Base-by-base conservation (phyloP, 2,329 filamentous ascomycete genomes). In the Cladosporium sp. region DNA sequence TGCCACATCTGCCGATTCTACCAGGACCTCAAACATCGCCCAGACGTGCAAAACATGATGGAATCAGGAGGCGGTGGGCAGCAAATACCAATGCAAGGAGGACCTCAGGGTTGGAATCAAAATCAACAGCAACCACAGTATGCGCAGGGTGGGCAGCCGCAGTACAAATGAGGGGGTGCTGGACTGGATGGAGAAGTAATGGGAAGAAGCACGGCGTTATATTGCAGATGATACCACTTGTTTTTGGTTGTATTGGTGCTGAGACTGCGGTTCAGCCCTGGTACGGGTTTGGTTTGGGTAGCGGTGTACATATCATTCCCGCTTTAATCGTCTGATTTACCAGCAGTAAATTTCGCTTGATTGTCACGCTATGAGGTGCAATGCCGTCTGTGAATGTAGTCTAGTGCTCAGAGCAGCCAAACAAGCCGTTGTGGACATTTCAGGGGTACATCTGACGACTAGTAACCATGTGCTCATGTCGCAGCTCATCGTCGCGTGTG, bases 1-100 rank as follows among this genome's bases (percentile, higher is more conserved):
- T 93, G 89, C 77, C 81, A 85, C 68, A 85, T 92, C 72, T 93
- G 89, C 81, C 85, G 87, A 71, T 92, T 90, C 71, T 82, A 84
- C 63, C 88, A 92, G 71, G 78, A 80, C 63, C 72, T 80, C 64
- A 76, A 76, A 68, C 77, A 70, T 51, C 66, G 72, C 43, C 72
- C 72, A 8, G 73, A 74, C 58, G 73, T 74, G 11, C 67, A 73
- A 58, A 66, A 70, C 45, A 69, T 71, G 62, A 72, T 71, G 70
- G 58, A 70, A 17, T 62, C 62, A 55, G 65, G 65, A 47, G 65
- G 63, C 36, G 61, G 59, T 57, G 59, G 52, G 15, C 66, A 65
- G 51, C 59, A 55, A 36, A 72, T 73, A 61, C 70, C 70, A 34
- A 64, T 72, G 67, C 67, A 73, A 60, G 67, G 68, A 43, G 65